Evolutionary conservation across 371 early-diverging fungal genomes (phyloP), one percentile per base, ranked within the genome.

Genomic region (Sporodiniella umbellata): DNA sequence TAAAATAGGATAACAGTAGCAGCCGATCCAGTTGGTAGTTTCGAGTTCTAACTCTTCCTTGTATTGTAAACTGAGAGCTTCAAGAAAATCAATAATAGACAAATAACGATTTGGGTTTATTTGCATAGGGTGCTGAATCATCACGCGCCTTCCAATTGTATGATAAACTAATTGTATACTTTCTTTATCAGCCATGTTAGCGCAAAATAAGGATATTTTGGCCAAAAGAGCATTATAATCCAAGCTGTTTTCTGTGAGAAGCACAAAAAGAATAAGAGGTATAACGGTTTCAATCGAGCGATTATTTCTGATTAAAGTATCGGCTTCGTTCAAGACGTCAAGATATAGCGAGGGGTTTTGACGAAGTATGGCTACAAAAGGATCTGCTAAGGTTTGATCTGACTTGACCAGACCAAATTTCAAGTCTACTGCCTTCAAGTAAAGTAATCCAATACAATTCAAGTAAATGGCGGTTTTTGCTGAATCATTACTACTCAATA

Each of bases 331-430:
- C 8, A 69, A 38, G 1, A 75, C 8, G 10, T 42, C 43, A 22
- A 46, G 46, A 30, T 51, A 57, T 15, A 67, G 30, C 0, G 50
- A 35, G 4, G 68, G 68, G 14, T 62, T 54, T 46, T 75, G 63
- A 11, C 56, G 57, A 22, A 60, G 23, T 14, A 75, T 39, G 4
- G 47, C 17, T 6, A 62, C 45, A 25, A 59, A 71, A 0, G 72
- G 75, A 18, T 61, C 56, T 1, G 53, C 42, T 17, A 31, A 46
- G 14, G 43, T 23, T 17, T 3, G 38, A 25, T 57, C 25, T 25
- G 23, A 19, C 42, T 53, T 45, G 54, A 39, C 10, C 25, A 47
- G 46, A 28, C 44, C 21, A 42, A 42, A 49, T 11, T 17, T 30
- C 46, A 46, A n/a, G 11, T 38, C 38, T 7, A 10, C 10, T 38